Evolutionary conservation across 345 rosid species (phyloP).

Genomic region (Physaria fendleri): DNA sequence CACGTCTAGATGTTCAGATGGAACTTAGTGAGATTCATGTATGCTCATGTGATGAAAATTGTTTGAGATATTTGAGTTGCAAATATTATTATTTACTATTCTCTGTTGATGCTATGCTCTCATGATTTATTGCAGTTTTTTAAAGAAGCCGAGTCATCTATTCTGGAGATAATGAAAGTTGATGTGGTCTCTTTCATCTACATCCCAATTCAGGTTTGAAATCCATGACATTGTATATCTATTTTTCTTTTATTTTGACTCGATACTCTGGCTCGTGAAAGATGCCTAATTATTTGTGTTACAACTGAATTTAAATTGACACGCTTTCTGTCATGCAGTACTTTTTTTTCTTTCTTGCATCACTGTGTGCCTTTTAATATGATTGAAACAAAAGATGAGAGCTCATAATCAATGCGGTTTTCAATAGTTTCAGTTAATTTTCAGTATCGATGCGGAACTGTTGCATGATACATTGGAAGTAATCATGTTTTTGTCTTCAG

Average conservation of each 20-base stretch:
- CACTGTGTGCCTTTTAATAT: background rate
- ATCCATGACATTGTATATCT: constrained; percentile 17
- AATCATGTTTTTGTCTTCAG: background rate
- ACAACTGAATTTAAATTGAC: background rate
- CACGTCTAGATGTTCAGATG: constrained; percentile 83
- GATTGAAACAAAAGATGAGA: background rate
- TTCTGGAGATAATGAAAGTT: constrained; percentile 88
- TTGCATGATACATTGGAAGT: constrained; percentile 1
- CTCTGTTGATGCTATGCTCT: constrained; percentile 15
- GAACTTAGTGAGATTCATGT: constrained; percentile 97
- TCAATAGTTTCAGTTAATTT: background rate
- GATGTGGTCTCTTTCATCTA: constrained; percentile 69
- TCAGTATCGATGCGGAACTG: background rate
- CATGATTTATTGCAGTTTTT: constrained; percentile 58
- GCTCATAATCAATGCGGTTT: background rate
- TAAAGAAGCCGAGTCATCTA: constrained; percentile 66
- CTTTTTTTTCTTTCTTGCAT: background rate
- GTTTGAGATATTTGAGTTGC: constrained; percentile 16
- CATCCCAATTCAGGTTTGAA: constrained; percentile 66
- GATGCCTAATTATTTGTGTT: constrained; percentile 2
- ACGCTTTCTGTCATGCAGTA: background rate
- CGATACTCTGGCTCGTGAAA: constrained; percentile 14
- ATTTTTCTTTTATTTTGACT: background rate
- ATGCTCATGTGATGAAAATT: constrained; percentile 31
- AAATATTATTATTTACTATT: constrained; percentile 6